A percentile compares a stretch with the other conserved stretches of the same genome.
Evolutionary conservation across 2,329 filamentous ascomycete genomes (phyloP).

Genomic region (Beauveria caledonica): DNA sequence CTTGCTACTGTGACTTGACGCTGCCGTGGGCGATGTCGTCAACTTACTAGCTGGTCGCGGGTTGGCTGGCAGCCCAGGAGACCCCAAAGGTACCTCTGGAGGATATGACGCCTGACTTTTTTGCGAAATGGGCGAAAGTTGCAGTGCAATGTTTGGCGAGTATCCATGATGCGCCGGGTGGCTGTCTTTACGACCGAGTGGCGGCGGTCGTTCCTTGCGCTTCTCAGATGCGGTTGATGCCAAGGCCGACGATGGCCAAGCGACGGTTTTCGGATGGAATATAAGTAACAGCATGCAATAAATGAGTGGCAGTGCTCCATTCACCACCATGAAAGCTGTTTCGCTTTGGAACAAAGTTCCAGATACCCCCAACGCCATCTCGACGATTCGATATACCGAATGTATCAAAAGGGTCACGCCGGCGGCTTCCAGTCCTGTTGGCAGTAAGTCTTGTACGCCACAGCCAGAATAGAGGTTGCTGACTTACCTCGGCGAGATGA

Average conservation of each 20-base stretch:
- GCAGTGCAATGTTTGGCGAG: not conserved
- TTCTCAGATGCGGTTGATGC: not conserved
- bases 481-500: not conserved
- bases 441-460: not conserved
- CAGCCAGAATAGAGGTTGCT: not conserved
- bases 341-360: not conserved
- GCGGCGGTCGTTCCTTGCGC: not conserved
- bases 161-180: not conserved
- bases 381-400: slow-evolving; percentile 4
- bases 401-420: not conserved
- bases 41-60: not conserved
- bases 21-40: not conserved
- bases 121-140: not conserved
- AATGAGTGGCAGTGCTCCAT: not conserved
- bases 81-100: not conserved
- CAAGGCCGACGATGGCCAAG: not conserved
- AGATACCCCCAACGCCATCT: not conserved
- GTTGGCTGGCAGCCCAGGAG: not conserved
- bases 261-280: not conserved
- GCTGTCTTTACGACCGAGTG: not conserved
- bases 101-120: not conserved
- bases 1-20: not conserved
- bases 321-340: not conserved
- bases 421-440: not conserved
- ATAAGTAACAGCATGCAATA: not conserved